Conservation (phyloP, 202 grass and related monocot genomes). For the Setaria viridis region DNA sequence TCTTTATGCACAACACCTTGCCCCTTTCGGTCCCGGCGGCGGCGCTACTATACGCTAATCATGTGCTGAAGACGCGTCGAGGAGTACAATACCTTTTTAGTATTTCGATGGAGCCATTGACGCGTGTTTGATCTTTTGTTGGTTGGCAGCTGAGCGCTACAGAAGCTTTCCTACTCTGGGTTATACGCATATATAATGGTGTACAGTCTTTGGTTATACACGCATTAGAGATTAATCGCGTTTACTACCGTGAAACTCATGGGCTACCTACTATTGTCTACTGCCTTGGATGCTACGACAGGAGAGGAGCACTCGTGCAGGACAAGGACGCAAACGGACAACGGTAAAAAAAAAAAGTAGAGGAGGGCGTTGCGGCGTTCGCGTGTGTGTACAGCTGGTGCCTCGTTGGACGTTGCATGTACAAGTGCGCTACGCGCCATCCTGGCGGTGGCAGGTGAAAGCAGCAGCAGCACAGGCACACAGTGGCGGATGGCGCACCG, state of each 20-base stretch:
- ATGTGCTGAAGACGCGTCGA: background rate
- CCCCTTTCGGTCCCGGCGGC: constrained; percentile 5
- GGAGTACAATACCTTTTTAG: background rate
- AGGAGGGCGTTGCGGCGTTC: background rate
- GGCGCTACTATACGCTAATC: background rate
- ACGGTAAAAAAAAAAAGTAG: constrained; percentile 1
- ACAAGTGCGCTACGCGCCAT: background rate
- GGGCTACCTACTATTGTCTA: too few species aligned
- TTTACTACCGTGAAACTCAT: background rate
- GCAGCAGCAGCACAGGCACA: background rate
- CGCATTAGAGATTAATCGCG: background rate
- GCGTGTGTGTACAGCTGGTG: constrained; percentile 52
- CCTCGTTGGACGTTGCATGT: constrained; percentile 20
- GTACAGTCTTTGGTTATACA: background rate
- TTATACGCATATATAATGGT: background rate
- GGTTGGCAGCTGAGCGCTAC: background rate
- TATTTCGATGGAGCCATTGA: background rate
- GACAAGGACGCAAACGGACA: constrained; percentile 23
- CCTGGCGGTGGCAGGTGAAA: constrained; percentile 40
- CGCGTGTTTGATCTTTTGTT: background rate
- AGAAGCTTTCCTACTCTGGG: background rate
- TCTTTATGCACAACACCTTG: background rate
- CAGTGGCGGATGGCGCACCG: background rate
- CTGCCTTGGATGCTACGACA: constrained; percentile 1
- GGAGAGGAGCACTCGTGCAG: background rate